phyloP scores from a whole-genome alignment of 805 yeast genomes.

The Torulaspora indica region DNA sequence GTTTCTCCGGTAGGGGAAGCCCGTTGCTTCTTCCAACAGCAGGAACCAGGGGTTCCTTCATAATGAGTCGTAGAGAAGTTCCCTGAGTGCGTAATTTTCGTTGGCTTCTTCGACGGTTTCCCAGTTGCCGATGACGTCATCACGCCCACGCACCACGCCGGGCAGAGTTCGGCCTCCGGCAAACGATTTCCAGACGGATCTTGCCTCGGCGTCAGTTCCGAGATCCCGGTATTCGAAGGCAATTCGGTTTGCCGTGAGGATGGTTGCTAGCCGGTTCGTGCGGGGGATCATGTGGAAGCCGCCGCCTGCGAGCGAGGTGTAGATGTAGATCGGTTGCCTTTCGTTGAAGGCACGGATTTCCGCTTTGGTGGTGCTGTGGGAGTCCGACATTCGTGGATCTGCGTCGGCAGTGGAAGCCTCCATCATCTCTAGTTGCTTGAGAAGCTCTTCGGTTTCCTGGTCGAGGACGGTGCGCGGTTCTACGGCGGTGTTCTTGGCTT shows the following conservation, averaged over 20 bases:
- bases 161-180: constrained; percentile 72
- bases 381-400: constrained; percentile 15
- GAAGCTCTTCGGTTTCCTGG: constrained; percentile 32
- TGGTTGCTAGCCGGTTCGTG: constrained; percentile 70
- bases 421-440: constrained; percentile 10
- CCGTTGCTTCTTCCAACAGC: no score
- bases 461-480: not conserved
- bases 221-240: constrained; percentile 67
- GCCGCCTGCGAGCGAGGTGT: constrained; percentile 81
- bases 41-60: not conserved
- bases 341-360: constrained; percentile 28
- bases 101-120: constrained; percentile 81
- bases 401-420: no score
- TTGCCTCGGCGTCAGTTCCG: constrained; percentile 84
- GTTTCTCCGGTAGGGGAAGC: no score
- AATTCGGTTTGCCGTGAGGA: constrained; percentile 68
- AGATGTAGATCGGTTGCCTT: constrained; percentile 65
- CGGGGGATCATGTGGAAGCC: constrained; percentile 74
- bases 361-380: constrained; percentile 14
- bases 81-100: constrained; percentile 65
- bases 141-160: constrained; percentile 77
- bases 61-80: constrained; percentile 51
- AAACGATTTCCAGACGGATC: constrained; percentile 75
- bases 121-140: constrained; percentile 80
- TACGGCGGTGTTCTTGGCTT: not conserved